Conservation (phyloP, 2,329 filamentous ascomycete genomes). For the Ceratocystis ficicola region DNA sequence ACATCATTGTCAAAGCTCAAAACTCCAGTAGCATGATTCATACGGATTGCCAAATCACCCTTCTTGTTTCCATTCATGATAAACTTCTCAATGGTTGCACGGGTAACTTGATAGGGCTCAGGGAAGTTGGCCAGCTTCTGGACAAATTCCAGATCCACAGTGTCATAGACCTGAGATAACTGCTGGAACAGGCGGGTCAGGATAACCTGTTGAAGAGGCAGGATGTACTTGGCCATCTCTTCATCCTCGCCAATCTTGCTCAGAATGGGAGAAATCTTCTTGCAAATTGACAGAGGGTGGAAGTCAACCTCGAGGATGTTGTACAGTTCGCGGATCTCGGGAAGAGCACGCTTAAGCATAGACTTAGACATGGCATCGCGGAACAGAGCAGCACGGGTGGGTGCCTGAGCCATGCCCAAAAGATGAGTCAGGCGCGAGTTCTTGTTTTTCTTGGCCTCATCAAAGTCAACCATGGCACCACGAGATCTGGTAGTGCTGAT, state of each 20-base stretch:
- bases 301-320: constrained; percentile 99
- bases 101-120: constrained; percentile 84
- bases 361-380: constrained; percentile 93
- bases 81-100: constrained; percentile 94
- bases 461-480: constrained; percentile 89
- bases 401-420: constrained; percentile 80
- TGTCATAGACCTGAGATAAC: constrained; percentile 96
- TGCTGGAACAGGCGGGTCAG: constrained; percentile 97
- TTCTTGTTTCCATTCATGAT: constrained; percentile 99
- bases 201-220: constrained; percentile 94
- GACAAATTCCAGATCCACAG: constrained; percentile 86
- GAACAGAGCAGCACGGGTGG: constrained; percentile 82
- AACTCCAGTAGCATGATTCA: constrained; percentile 89
- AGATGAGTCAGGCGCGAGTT: constrained; percentile 94
- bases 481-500: constrained; percentile 96
- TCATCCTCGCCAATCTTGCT: constrained; percentile 83
- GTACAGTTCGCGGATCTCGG: constrained; percentile 94
- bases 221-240: constrained; percentile 95
- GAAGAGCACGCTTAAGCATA: constrained; percentile 78
- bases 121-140: constrained; percentile 91
- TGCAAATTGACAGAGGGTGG: constrained; percentile 95
- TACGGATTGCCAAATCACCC: constrained; percentile 88
- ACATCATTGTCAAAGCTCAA: constrained; percentile 97
- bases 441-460: constrained; percentile 97
- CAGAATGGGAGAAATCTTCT: constrained; percentile 95